phyloP scores from a whole-genome alignment of 768 basidiomycete genomes.

The Pisolithus marmoratus region DNA sequence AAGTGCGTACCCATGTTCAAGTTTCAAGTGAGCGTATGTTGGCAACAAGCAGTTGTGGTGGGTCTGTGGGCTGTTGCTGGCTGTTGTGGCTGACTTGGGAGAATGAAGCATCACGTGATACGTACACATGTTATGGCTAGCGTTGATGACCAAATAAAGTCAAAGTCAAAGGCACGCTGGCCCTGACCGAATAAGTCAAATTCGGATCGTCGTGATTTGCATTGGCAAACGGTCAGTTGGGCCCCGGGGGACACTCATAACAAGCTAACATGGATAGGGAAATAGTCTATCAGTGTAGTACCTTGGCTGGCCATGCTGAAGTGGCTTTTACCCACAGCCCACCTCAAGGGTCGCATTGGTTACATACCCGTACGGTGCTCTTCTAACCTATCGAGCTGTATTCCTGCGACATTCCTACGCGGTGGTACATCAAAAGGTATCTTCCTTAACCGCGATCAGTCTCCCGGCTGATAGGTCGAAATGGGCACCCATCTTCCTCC shows the following conservation, averaged over 20 bases:
- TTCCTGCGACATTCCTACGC: constrained; percentile 43
- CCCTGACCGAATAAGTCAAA: too few species aligned
- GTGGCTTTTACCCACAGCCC: too few species aligned
- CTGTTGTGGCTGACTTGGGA: neutral
- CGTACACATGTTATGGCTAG: neutral
- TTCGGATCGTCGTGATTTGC: too few species aligned
- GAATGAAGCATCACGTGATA: neutral
- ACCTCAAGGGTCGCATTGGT: neutral
- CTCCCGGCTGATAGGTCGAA: constrained; percentile 46
- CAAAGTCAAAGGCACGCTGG: too few species aligned
- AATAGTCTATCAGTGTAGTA: too few species aligned
- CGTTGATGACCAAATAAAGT: too few species aligned
- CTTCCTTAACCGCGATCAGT: constrained; percentile 46
- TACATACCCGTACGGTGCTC: neutral
- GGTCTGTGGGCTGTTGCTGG: neutral
- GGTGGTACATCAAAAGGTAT: constrained; percentile 79
- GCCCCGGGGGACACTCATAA: too few species aligned
- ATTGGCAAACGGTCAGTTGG: too few species aligned
- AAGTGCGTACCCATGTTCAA: constrained; percentile 19
- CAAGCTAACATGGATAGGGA: too few species aligned
- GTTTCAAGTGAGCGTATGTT: constrained; percentile 5
- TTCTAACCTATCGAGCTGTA: constrained; percentile 1
- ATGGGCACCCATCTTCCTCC: constrained; percentile 61
- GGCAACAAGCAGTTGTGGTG: constrained; percentile 1
- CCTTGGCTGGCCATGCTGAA: too few species aligned